A percentile compares a stretch with the other conserved stretches of the same genome.
Conservation (phyloP, 805 yeast genomes). For the Metschnikowia corniflorae region DNA sequence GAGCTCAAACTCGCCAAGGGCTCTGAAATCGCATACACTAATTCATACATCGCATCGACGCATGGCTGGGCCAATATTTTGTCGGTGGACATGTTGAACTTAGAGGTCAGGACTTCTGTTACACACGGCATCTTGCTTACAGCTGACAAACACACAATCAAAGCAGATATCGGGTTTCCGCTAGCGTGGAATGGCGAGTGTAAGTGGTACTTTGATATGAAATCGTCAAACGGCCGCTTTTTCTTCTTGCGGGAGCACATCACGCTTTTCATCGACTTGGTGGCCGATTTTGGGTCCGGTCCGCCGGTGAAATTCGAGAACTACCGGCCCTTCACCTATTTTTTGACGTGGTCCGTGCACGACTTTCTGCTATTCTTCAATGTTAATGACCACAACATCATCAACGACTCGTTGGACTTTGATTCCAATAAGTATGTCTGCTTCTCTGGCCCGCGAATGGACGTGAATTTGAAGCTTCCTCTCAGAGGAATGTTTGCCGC, state of each 20-base stretch:
- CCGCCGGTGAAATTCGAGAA: conserved; percentile 67
- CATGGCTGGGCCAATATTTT: conserved; percentile 56
- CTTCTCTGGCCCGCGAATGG: conserved; percentile 59
- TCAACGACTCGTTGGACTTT: conserved; percentile 83
- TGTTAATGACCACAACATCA: conserved; percentile 82
- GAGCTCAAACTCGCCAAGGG: conserved; percentile 61
- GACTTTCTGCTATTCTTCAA: conserved; percentile 65
- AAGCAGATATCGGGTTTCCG: conserved; percentile 65
- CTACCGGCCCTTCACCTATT: conserved; percentile 69
- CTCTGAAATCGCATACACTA: conserved; percentile 45
- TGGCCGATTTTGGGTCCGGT: conserved; percentile 75
- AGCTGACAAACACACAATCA: conserved; percentile 54
- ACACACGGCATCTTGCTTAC: conserved; percentile 78
- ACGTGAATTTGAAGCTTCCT: conserved; percentile 53
- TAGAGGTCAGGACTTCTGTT: conserved; percentile 76
- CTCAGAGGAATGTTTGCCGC: conserved; percentile 49
- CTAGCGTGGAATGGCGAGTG: conserved; percentile 79
- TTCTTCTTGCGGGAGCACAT: conserved; percentile 82
- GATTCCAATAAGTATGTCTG: conserved; percentile 75
- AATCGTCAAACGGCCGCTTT: conserved; percentile 49
- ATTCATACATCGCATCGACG: conserved; percentile 51
- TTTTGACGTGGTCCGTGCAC: conserved; percentile 54
- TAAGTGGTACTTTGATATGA: conserved; percentile 59
- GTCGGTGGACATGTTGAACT: conserved; percentile 42
- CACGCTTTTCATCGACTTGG: conserved; percentile 64